Evolutionary conservation across 257 asterid species (phyloP).

Genomic region (Ilex aquifolium): DNA sequence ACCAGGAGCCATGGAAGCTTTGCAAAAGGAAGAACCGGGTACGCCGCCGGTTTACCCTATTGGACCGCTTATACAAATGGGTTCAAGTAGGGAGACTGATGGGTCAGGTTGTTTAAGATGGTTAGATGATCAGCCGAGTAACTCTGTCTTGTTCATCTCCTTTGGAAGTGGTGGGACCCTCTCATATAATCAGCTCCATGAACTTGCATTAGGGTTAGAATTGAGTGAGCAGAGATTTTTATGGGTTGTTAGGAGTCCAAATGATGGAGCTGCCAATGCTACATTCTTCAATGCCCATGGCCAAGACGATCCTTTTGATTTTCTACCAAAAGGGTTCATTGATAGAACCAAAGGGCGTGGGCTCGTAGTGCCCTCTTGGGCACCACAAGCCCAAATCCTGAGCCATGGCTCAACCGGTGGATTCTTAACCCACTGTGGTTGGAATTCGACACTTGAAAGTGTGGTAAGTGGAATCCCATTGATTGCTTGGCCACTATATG

Average conservation of each 20-base stretch:
- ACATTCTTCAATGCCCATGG: neutral
- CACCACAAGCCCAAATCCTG: too few relatives aligned
- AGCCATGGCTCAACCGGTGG: too few relatives aligned
- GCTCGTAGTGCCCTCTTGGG: too few relatives aligned
- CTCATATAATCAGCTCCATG: neutral
- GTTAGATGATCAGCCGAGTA: conserved; percentile 21
- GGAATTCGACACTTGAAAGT: conserved; percentile 23
- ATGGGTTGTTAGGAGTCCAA: neutral
- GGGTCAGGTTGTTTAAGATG: conserved; percentile 14
- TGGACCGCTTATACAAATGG: conserved; percentile 54
- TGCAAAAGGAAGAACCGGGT: conserved; percentile 19
- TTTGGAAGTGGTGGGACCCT: conserved; percentile 29
- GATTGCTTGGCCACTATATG: conserved; percentile 26
- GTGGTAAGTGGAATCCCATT: conserved; percentile 16
- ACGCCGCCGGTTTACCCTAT: conserved; percentile 52
- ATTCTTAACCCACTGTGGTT: conserved; percentile 22
- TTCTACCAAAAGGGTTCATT: conserved; percentile 9
- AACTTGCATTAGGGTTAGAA: neutral
- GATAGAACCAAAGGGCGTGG: too few relatives aligned
- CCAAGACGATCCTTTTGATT: conserved; percentile 5
- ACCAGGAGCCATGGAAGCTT: conserved; percentile 35
- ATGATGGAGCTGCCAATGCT: neutral
- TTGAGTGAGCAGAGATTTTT: neutral
- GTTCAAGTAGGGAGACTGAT: conserved; percentile 2
- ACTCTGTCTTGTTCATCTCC: conserved; percentile 17